Evolutionary conservation across 1,139 yeast genomes (phyloP).

Genomic region (Blastobotrys illinoisensis): DNA sequence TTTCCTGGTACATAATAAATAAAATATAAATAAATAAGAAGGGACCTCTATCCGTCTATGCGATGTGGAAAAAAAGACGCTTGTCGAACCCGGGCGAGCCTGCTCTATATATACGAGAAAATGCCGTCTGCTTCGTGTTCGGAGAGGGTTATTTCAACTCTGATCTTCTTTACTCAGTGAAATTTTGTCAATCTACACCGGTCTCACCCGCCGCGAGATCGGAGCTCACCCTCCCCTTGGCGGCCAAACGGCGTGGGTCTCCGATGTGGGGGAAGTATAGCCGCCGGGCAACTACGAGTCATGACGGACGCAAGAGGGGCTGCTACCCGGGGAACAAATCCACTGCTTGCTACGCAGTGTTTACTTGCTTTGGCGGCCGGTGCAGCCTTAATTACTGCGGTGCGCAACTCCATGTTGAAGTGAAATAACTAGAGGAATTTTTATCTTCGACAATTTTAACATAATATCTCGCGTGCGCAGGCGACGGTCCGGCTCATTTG

Average conservation of each 20-base stretch:
- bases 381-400: too few species aligned
- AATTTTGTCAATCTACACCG: background rate
- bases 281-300: background rate
- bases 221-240: background rate
- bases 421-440: background rate
- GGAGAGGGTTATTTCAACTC: background rate
- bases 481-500: background rate
- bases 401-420: too few species aligned
- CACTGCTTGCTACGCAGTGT: too few species aligned
- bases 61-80: background rate
- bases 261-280: background rate
- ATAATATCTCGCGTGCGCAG: background rate
- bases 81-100: background rate
- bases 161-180: background rate
- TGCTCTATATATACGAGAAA: background rate
- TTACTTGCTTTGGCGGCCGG: too few species aligned
- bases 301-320: background rate
- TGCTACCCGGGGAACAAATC: background rate
- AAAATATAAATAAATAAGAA: background rate
- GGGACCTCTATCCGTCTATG: background rate
- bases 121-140: background rate
- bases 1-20: background rate
- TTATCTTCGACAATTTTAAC: too few species aligned
- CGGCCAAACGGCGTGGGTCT: background rate
- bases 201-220: slow-evolving; percentile 1